These are phyloP conservation scores for Liriodendron chinense DNA, from an alignment of 164 flowering plant species.

Conservation along the genomic window DNA sequence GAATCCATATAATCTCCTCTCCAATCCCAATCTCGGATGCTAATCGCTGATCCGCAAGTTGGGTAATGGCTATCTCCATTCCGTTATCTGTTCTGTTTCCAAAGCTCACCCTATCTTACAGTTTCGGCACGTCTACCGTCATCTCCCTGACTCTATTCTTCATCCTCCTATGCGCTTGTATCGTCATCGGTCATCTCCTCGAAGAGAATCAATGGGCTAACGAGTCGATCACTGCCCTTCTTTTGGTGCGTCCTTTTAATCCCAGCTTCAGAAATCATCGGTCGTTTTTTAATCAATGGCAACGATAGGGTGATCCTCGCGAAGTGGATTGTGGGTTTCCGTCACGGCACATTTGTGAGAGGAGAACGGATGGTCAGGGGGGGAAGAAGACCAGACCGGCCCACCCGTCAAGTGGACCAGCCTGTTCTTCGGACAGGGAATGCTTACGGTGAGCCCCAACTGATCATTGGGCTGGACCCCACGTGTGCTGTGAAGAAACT, in stretches of 20 bases:
- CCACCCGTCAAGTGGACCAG: no score
- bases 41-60: background rate
- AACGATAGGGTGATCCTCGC: background rate
- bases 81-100: conserved; percentile 3
- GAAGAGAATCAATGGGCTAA: conserved; percentile 63
- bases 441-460: no score
- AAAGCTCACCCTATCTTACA: conserved; percentile 12
- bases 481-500: no score
- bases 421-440: no score
- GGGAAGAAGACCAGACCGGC: no score
- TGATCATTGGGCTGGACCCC: no score
- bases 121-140: conserved; percentile 22
- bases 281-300: background rate
- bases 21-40: conserved; percentile 19
- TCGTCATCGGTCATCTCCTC: conserved; percentile 55
- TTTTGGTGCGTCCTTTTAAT: conserved; percentile 35
- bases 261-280: background rate
- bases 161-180: conserved; percentile 48
- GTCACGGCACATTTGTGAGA: background rate
- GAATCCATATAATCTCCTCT: background rate
- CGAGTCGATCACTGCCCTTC: conserved; percentile 56
- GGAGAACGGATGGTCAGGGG: background rate
- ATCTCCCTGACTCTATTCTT: conserved; percentile 42
- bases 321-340: background rate
- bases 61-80: conserved; percentile 19